Percentiles rank a stretch among this genome's conserved stretches.
Conservation (phyloP, 1,284 basidiomycete genomes). For the Naganishia cerealis region DNA sequence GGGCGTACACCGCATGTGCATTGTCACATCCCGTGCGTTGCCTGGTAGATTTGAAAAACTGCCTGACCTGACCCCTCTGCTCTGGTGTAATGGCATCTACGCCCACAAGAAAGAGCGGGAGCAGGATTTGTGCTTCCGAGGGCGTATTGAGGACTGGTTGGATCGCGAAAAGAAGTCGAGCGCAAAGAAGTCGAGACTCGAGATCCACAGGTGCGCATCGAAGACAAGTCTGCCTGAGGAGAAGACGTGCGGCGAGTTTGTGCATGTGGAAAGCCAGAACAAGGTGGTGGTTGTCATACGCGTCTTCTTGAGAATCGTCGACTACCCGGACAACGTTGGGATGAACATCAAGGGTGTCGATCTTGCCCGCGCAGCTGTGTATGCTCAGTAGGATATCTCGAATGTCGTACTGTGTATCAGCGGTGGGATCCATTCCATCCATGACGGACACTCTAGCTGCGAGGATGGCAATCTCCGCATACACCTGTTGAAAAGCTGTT, state of each 20-base stretch:
- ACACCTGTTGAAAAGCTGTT: constrained; percentile 31
- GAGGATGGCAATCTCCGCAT: constrained; percentile 39
- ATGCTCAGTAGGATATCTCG: constrained; percentile 15
- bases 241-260: constrained; percentile 42
- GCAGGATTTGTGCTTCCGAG: constrained; percentile 43
- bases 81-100: constrained; percentile 36
- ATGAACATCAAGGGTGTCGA: constrained; percentile 24
- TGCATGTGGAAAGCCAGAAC: constrained; percentile 43
- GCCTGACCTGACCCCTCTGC: constrained; percentile 12
- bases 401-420: constrained; percentile 11
- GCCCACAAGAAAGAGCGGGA: constrained; percentile 46
- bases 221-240: constrained; percentile 42
- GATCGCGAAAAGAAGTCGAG: constrained; percentile 40
- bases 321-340: constrained; percentile 7
- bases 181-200: constrained; percentile 40
- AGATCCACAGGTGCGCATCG: constrained; percentile 38
- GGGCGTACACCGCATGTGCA: constrained; percentile 20
- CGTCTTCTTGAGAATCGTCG: constrained; percentile 29
- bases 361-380: constrained; percentile 25
- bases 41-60: constrained; percentile 26
- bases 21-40: constrained; percentile 29
- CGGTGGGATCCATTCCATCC: not conserved
- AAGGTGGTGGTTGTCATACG: constrained; percentile 33
- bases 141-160: constrained; percentile 41
- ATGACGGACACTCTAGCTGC: constrained; percentile 35